Conservation (phyloP, 768 basidiomycete species). For the Kwoniella bestiolae region DNA sequence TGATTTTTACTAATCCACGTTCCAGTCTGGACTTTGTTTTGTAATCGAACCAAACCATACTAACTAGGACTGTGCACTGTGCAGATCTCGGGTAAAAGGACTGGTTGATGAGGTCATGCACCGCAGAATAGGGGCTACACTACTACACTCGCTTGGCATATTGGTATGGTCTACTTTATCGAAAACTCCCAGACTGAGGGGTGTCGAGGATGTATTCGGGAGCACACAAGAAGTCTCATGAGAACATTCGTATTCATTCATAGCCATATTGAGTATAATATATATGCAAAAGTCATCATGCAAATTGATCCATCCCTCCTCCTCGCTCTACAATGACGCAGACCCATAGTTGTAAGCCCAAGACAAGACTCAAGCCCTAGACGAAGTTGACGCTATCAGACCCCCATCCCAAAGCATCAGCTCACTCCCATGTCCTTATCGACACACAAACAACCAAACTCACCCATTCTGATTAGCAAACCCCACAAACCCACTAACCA, state of each 20-base stretch:
- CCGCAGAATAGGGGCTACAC: too few species aligned
- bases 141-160: too few species aligned
- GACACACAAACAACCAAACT: slow-evolving; percentile 8
- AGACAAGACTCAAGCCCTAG: too few species aligned
- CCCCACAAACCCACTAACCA: slow-evolving; percentile 32
- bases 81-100: neutral
- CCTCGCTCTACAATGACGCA: too few species aligned
- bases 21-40: neutral
- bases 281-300: neutral
- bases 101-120: slow-evolving; percentile 1
- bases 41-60: too few species aligned
- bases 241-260: neutral
- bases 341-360: too few species aligned
- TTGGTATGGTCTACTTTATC: too few species aligned
- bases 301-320: neutral
- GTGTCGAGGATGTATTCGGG: too few species aligned
- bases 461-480: slow-evolving; percentile 37
- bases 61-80: neutral
- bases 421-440: neutral
- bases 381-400: neutral
- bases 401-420: neutral
- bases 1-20: neutral
- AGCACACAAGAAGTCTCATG: too few species aligned
- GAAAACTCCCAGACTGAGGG: too few species aligned
- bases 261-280: too few species aligned